These are phyloP conservation scores for Penicillium riverlandense DNA, from an alignment of 495 filamentous ascomycete genomes.

Conservation along the genomic window DNA sequence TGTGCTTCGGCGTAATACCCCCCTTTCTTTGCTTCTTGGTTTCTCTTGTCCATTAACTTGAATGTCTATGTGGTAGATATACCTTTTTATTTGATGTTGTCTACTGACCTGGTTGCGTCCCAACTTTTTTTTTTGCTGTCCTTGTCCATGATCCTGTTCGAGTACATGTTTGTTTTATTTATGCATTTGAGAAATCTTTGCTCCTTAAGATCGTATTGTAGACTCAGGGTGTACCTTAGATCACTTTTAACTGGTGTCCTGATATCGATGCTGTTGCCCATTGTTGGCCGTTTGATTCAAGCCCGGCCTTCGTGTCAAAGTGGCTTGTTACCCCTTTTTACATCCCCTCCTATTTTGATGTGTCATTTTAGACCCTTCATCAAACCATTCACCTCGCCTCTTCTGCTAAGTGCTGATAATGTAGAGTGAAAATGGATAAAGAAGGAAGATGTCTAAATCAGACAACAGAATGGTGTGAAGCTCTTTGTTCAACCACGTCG, in stretches of 20 bases:
- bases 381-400: no score
- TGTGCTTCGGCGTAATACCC: no score
- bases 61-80: constrained; percentile 31
- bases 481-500: no score
- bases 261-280: not conserved
- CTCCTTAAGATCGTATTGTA: not conserved
- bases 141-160: constrained; percentile 9
- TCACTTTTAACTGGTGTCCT: not conserved
- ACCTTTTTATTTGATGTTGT: constrained; percentile 29
- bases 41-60: constrained; percentile 25
- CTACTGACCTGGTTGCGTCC: constrained; percentile 28
- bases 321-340: no score
- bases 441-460: no score
- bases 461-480: no score
- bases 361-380: no score
- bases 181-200: constrained; percentile 11
- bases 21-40: constrained; percentile 8
- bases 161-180: constrained; percentile 24
- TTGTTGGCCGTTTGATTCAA: no score
- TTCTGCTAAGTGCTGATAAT: no score
- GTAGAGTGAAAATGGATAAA: no score
- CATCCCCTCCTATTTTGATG: no score
- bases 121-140: constrained; percentile 18
- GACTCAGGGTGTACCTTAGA: not conserved
- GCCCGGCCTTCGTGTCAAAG: no score